These are phyloP conservation scores for bread wheat (Triticum aestivum) DNA, from an alignment of 176 grass and related monocot genomes.

Conservation along the genomic window DNA sequence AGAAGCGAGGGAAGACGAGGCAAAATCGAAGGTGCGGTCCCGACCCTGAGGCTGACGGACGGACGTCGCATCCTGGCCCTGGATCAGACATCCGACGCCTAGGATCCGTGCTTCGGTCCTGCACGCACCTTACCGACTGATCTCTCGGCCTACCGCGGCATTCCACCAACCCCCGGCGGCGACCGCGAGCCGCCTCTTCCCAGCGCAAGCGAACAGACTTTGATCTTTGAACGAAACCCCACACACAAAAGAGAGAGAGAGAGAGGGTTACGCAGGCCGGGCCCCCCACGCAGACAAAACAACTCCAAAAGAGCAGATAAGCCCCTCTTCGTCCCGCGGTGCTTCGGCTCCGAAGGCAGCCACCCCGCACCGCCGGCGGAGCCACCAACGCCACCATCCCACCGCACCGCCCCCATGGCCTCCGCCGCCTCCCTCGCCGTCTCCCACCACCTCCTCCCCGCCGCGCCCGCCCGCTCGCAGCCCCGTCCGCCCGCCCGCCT, in stretches of 20 bases:
- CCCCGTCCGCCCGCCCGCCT: background rate
- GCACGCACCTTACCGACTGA: background rate
- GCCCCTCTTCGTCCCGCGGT: background rate
- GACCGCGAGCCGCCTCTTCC: background rate
- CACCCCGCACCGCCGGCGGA: background rate
- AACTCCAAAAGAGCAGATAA: conserved; percentile 3
- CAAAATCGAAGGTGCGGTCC: background rate
- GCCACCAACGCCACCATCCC: background rate
- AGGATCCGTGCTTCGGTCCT: background rate
- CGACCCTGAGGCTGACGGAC: too few relatives aligned
- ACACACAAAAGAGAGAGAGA: background rate
- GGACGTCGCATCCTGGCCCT: too few relatives aligned
- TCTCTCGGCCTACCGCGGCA: background rate
- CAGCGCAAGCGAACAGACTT: background rate
- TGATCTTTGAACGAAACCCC: background rate
- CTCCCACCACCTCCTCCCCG: background rate
- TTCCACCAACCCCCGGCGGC: too few relatives aligned
- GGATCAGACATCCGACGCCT: background rate
- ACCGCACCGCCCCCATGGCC: background rate
- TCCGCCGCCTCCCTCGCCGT: conserved; percentile 14
- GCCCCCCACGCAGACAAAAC: background rate
- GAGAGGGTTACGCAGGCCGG: background rate
- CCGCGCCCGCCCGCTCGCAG: background rate
- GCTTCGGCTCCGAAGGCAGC: background rate
- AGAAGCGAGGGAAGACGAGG: background rate